Conservation (phyloP, 352 stramenopile species). For the Albugo candida region DNA sequence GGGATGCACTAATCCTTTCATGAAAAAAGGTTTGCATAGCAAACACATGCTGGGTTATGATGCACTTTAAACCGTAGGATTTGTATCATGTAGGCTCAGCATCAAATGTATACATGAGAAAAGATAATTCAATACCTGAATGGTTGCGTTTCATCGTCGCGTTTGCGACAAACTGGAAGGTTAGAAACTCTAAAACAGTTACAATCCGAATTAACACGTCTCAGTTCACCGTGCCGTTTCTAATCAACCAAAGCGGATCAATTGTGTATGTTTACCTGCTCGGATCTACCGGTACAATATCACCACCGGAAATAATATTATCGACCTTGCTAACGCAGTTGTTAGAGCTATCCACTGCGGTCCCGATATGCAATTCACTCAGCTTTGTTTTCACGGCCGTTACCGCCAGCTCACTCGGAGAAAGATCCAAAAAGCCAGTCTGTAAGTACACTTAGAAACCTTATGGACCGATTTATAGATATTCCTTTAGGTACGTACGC, state of each 20-base stretch:
- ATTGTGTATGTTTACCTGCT: slow-evolving; percentile 63
- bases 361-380: slow-evolving; percentile 79
- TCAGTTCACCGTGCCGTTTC: slow-evolving; percentile 69
- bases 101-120: slow-evolving; percentile 21
- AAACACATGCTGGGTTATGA: too few species aligned
- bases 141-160: slow-evolving; percentile 23
- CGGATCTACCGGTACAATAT: slow-evolving; percentile 29
- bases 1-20: slow-evolving; percentile 73
- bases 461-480: neutral
- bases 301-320: neutral
- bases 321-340: neutral
- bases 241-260: slow-evolving; percentile 67
- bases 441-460: slow-evolving; percentile 20
- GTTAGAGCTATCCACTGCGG: slow-evolving; percentile 62
- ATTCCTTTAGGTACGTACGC: slow-evolving; percentile 26
- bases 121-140: slow-evolving; percentile 34
- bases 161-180: slow-evolving; percentile 54
- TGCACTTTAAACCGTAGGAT: too few species aligned
- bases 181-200: slow-evolving; percentile 6
- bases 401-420: slow-evolving; percentile 50
- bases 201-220: neutral
- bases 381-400: slow-evolving; percentile 78
- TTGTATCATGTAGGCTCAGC: too few species aligned
- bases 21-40: slow-evolving; percentile 52
- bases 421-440: slow-evolving; percentile 35